Base-by-base conservation (phyloP, 148 eudicot species). In the Diospyros lotus region DNA sequence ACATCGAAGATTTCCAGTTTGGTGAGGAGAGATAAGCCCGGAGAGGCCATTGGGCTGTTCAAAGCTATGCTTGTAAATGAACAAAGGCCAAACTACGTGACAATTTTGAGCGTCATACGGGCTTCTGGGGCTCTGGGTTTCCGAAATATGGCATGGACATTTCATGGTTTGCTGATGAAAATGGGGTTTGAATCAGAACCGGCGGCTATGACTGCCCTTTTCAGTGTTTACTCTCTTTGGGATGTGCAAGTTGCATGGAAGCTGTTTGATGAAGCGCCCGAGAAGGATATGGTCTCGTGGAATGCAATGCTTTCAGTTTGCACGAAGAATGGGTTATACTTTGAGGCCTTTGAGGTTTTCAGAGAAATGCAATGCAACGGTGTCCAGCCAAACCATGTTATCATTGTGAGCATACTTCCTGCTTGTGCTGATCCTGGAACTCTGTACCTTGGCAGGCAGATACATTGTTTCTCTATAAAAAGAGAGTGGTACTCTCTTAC, bases 301-400 rank as follows among this genome's bases (percentile, higher is more conserved):
- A 86, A 91, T 81, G 85, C 89, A 5, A 86, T 88, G 90, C 79
- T 88, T 70, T 86, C 94, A 1, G 80, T 86, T 7, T 86, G 80
- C 71, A 79, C 68, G 14, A 85, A 79, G 81, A 81, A 69, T 66
- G 87, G 84, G 45, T 78, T 77, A 18, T 76, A 79, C 76, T 18
- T 44, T 17, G 78, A 82, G 54, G 87, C 94, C 15, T 72, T 88
- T 73, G 79, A 84, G 76, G 44, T 81, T 18, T 81, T 88, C 42
- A 84, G 81, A 78, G 77, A 83, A 61, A 90, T 90, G 91, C 71
- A 76, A 14, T 39, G 40, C 68, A 63, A 78, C 46, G 87, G 87
- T 13, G 71, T 84, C 14, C 54, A 83, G 44, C 90, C 90, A 62
- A 90, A 80, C 66, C 48, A 75, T 62, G 91, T 80, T 9, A 88